Conservation (phyloP, 2,329 filamentous ascomycete species). For the Fusarium pseudograminearum region DNA sequence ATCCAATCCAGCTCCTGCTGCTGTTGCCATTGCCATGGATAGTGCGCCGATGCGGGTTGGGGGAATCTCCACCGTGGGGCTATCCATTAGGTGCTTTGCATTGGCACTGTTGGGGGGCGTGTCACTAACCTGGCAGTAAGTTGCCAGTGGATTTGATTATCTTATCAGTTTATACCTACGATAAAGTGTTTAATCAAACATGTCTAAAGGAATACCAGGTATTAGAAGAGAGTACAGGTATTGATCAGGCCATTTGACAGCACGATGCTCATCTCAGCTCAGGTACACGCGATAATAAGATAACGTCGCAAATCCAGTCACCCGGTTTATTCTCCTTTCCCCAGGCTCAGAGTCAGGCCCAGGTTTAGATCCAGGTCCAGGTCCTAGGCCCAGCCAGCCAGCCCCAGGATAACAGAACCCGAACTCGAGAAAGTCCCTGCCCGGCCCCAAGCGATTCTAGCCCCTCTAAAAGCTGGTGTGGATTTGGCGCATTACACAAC, state of each 20-base stretch:
- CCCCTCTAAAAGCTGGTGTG: neutral
- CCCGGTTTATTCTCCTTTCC: slow-evolving; percentile 11
- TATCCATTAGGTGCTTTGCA: slow-evolving; percentile 14
- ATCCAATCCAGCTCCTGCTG: slow-evolving; percentile 20
- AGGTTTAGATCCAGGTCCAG: neutral
- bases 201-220: neutral
- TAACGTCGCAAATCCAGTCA: slow-evolving; percentile 18
- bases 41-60: slow-evolving; percentile 41
- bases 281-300: slow-evolving; percentile 3
- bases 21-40: slow-evolving; percentile 18
- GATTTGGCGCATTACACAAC: slow-evolving; percentile 1
- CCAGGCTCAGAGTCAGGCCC: slow-evolving; percentile 7
- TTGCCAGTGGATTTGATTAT: neutral
- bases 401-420: slow-evolving; percentile 13
- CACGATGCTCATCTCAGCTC: neutral
- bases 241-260: neutral
- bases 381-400: neutral
- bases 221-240: neutral
- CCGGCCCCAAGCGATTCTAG: slow-evolving; percentile 16
- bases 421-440: slow-evolving; percentile 28
- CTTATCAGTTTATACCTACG: neutral
- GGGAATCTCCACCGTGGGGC: slow-evolving; percentile 35
- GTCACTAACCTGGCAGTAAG: neutral
- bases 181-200: neutral
- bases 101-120: slow-evolving; percentile 25